Conservation (phyloP, 495 filamentous ascomycete species). For the Penicillium cinerascens region DNA sequence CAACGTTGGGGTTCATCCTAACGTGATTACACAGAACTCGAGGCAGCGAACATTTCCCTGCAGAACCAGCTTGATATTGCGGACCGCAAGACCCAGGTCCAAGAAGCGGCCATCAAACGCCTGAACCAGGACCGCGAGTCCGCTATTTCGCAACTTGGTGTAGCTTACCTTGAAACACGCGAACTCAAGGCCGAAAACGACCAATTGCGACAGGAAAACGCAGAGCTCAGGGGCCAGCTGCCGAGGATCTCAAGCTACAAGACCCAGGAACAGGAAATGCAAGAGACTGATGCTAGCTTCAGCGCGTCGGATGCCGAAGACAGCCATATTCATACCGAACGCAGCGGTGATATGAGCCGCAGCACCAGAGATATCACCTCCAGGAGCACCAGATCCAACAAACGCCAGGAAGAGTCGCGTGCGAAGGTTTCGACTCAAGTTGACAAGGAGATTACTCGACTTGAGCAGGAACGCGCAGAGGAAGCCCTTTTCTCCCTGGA, state of each 20-base stretch:
- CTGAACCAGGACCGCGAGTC: slow-evolving; percentile 63
- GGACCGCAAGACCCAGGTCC: slow-evolving; percentile 54
- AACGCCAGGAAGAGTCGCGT: slow-evolving; percentile 32
- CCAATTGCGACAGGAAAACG: slow-evolving; percentile 45
- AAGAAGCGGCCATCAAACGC: slow-evolving; percentile 58
- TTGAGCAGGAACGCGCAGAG: slow-evolving; percentile 45
- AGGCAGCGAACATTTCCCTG: slow-evolving; percentile 54
- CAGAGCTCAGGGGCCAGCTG: slow-evolving; percentile 44
- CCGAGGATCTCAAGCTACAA: slow-evolving; percentile 21
- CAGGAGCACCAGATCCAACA: slow-evolving; percentile 34
- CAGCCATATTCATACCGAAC: slow-evolving; percentile 35
- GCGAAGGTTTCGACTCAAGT: slow-evolving; percentile 38
- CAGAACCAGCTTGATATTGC: slow-evolving; percentile 56
- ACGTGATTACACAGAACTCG: slow-evolving; percentile 45
- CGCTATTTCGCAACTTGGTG: slow-evolving; percentile 59
- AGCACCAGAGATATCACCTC: slow-evolving; percentile 34
- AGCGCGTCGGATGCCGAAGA: slow-evolving; percentile 30
- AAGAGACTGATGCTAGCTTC: slow-evolving; percentile 28
- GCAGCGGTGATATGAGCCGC: slow-evolving; percentile 29
- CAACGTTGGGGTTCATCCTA: background rate
- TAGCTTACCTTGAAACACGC: slow-evolving; percentile 60
- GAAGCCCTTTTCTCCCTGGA: slow-evolving; percentile 45
- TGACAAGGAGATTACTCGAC: slow-evolving; percentile 41
- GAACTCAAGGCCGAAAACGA: slow-evolving; percentile 60
- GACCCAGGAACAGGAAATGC: slow-evolving; percentile 30